Conservation (phyloP, 306 rosid genomes). For the Alnus rubra region DNA sequence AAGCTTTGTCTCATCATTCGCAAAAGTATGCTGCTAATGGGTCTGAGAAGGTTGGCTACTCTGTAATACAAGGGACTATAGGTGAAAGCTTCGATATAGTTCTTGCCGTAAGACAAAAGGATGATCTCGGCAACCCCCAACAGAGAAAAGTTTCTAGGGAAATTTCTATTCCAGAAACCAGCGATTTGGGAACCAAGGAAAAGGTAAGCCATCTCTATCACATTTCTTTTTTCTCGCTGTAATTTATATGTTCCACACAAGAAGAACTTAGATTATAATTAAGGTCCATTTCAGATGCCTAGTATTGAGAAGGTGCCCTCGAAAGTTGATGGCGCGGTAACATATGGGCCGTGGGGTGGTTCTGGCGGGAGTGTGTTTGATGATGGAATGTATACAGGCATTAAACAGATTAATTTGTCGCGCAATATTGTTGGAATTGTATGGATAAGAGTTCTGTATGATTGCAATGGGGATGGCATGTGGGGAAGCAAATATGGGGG, state of each 20-base stretch:
- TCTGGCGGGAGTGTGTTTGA: conserved; percentile 62
- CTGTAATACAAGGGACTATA: conserved; percentile 68
- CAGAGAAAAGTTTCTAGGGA: conserved; percentile 36
- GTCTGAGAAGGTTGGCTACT: conserved; percentile 48
- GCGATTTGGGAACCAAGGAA: conserved; percentile 33
- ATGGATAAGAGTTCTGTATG: conserved; percentile 70
- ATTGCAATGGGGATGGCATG: conserved; percentile 57
- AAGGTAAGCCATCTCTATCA: conserved; percentile 38
- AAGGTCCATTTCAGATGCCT: conserved; percentile 31
- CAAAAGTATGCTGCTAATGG: conserved; percentile 37
- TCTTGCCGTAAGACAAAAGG: conserved; percentile 78
- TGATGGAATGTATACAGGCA: conserved; percentile 70
- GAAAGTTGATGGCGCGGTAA: conserved; percentile 52
- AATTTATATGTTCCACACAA: conserved; percentile 11
- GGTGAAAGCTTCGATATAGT: conserved; percentile 72
- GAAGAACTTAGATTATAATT: not conserved
- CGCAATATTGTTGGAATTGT: conserved; percentile 66
- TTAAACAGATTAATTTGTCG: conserved; percentile 69
- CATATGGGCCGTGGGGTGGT: conserved; percentile 94
- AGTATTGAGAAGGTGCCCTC: conserved; percentile 38
- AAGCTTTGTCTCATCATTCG: conserved; percentile 34
- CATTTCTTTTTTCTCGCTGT: not conserved
- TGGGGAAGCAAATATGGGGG: conserved; percentile 83
- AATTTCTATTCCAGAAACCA: conserved; percentile 37
- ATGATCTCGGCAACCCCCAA: conserved; percentile 40